Base-by-base conservation (phyloP, 805 yeast species). In the Pichia cabralensis region DNA sequence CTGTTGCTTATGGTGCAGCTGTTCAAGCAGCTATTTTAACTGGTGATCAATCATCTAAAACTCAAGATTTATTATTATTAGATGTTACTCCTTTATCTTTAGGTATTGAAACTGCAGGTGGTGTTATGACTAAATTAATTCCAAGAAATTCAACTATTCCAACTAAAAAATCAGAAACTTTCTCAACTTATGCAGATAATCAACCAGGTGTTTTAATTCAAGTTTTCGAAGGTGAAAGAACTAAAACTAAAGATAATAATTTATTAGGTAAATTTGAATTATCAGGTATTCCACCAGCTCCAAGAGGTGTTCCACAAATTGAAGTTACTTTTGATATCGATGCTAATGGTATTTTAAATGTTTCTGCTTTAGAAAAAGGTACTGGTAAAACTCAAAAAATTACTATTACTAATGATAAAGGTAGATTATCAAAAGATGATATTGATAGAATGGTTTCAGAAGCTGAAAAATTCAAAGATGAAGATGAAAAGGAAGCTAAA, bases 61-160 rank as follows among this genome's bases (percentile, higher is more conserved):
- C 96, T 43, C 95, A 86, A 71, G 96, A 86, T 63, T 70, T 86
- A 62, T 71, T 88, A 58, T 74, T 88, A 57, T 75, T 88, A 61
- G 97, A 88, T 75, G 96, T 88, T 60, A 92, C 96, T 55, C 96
- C 96, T 65, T 74, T 88, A 61, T 88, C 96, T 36, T 64, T 86
- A 53, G 97, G 97, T 78, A 86, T 88, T 66, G 96, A 88, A 72
- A 88, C 96, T 50, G 96, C 96, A 56, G 96, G 97, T 74, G 96
- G 96, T 77, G 88, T 86, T 67, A 86, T 88, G 95, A 88, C 96
- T 64, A 84, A 84, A 70, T 78, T 88, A 68, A 88, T 89, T 56
- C 95, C 96, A 71, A 82, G 98, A 76, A 89, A 89, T 82, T 80
- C 95, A 38, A 85, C 96, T 43, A 85, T 88, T 52, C 97, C 97